phyloP scores from a whole-genome alignment of 129 eudicot genomes.

The Centella asiatica region DNA sequence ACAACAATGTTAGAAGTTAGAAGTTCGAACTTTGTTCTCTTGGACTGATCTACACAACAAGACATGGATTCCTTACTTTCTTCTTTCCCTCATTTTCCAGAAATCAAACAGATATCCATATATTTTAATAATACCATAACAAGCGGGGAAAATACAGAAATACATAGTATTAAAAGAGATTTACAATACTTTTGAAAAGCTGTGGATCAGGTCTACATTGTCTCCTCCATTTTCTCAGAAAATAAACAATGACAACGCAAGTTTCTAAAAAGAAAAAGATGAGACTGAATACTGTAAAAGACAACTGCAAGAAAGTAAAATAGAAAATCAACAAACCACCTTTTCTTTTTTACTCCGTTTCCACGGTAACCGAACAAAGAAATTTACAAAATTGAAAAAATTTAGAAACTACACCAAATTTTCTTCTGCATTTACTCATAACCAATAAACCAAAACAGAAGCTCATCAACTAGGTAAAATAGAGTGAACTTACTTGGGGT shows the following conservation, averaged over 20 bases:
- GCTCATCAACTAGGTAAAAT: no score
- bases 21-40: no score
- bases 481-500: conserved; percentile 60
- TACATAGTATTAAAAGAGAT: conserved; percentile 1
- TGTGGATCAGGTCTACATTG: conserved; percentile 10
- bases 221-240: conserved; percentile 7
- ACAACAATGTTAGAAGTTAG: neutral
- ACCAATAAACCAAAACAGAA: neutral
- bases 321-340: neutral
- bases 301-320: conserved; percentile 14
- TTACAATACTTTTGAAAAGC: neutral
- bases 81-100: neutral
- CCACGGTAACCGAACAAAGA: neutral
- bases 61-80: neutral
- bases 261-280: conserved; percentile 12
- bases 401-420: neutral
- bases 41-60: neutral
- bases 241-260: conserved; percentile 6
- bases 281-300: conserved; percentile 9
- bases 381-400: neutral
- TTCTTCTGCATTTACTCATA: neutral
- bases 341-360: neutral
- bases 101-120: neutral
- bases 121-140: neutral
- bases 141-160: neutral